These are phyloP conservation scores for Pleurotus cornucopiae DNA, from an alignment of 768 basidiomycete species.

Conservation along the genomic window DNA sequence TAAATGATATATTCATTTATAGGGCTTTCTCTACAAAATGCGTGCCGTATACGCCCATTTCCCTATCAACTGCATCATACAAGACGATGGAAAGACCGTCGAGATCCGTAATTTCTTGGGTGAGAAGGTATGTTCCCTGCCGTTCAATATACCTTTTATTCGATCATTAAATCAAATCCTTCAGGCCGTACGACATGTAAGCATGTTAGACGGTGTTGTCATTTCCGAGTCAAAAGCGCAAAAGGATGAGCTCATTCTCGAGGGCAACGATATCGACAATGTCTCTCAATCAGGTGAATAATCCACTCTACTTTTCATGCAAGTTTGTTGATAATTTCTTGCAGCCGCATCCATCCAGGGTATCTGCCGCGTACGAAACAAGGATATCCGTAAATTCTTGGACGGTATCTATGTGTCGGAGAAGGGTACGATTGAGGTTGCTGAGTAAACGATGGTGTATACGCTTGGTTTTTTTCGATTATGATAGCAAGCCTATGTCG, in stretches of 20 bases:
- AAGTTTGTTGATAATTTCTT: conserved; percentile 1
- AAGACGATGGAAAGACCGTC: conserved; percentile 62
- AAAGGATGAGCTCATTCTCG: conserved; percentile 92
- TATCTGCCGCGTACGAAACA: conserved; percentile 95
- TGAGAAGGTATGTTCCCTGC: conserved; percentile 65
- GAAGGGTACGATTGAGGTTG: conserved; percentile 53
- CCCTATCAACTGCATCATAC: conserved; percentile 98
- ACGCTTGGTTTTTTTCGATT: neutral
- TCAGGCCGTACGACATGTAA: conserved; percentile 86
- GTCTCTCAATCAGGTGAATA: conserved; percentile 90
- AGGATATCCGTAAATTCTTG: conserved; percentile 99
- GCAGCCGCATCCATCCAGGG: conserved; percentile 95
- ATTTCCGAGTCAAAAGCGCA: conserved; percentile 84
- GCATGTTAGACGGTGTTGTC: conserved; percentile 87
- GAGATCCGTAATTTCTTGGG: conserved; percentile 97
- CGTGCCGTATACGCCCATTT: conserved; percentile 99
- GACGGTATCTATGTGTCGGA: conserved; percentile 92
- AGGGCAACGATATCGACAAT: conserved; percentile 94
- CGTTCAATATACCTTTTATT: neutral
- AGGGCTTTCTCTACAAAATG: conserved; percentile 99
- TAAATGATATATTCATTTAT: neutral
- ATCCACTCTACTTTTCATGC: neutral
- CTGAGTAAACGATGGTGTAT: conserved; percentile 28
- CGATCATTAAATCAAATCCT: neutral
- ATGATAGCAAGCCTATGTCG: neutral